A percentile compares a stretch with the other conserved stretches of the same genome.
Evolutionary conservation across 495 filamentous ascomycete species (phyloP).

Genomic region (Neohortaea acidophila): DNA sequence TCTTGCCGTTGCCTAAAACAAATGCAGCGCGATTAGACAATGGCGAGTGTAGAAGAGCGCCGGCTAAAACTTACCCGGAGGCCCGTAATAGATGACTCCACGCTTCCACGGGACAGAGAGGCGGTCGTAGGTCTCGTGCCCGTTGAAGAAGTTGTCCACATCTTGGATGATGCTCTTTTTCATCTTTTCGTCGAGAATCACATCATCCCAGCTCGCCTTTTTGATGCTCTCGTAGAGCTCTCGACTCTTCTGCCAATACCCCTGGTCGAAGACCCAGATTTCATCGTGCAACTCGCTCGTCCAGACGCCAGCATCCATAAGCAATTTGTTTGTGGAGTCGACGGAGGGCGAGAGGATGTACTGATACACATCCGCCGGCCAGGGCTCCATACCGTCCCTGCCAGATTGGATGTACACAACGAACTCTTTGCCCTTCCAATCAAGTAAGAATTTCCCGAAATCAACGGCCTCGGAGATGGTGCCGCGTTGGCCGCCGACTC

Average conservation of each 20-base stretch:
- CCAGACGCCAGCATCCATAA: constrained; percentile 38
- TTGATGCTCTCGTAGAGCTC: constrained; percentile 43
- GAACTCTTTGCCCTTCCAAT: constrained; percentile 34
- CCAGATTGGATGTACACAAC: constrained; percentile 40
- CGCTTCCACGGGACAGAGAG: constrained; percentile 51
- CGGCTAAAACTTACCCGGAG: no score
- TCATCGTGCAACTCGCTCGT: constrained; percentile 39
- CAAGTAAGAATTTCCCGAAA: constrained; percentile 42
- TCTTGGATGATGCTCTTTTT: constrained; percentile 45
- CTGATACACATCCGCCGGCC: constrained; percentile 26
- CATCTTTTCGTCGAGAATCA: constrained; percentile 48
- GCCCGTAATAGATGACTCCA: constrained; percentile 42
- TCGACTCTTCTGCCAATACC: constrained; percentile 42
- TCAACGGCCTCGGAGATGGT: constrained; percentile 27
- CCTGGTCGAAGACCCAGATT: constrained; percentile 48
- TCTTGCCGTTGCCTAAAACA: constrained; percentile 34
- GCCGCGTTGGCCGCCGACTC: constrained; percentile 35
- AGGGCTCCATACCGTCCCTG: constrained; percentile 28
- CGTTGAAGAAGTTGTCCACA: constrained; percentile 44
- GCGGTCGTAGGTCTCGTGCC: constrained; percentile 35
- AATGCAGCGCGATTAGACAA: no score
- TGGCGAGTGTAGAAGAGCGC: no score
- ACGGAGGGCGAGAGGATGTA: constrained; percentile 35
- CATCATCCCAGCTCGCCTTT: constrained; percentile 44
- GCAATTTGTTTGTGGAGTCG: constrained; percentile 34